phyloP scores from a whole-genome alignment of 2,329 filamentous ascomycete genomes.

The Colletotrichum noveboracense region DNA sequence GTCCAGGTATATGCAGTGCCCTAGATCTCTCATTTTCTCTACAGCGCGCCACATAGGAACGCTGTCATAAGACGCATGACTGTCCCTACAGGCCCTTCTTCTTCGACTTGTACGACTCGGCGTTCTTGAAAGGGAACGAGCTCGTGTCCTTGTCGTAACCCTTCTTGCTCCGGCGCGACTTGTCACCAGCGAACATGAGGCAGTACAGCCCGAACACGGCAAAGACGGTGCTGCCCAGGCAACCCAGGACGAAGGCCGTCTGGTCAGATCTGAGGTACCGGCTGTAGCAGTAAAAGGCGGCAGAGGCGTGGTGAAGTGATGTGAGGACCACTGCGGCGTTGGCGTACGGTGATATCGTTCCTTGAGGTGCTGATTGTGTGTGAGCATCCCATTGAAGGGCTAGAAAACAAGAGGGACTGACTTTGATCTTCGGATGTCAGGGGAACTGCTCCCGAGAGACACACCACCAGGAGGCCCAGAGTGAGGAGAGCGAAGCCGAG shows the following conservation, averaged over 20 bases:
- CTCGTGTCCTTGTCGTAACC: constrained; percentile 44
- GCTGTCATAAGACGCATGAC: neutral
- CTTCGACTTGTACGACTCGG: constrained; percentile 40
- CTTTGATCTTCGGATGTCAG: constrained; percentile 52
- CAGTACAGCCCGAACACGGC: constrained; percentile 56
- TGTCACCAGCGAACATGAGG: constrained; percentile 42
- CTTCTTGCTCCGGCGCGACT: constrained; percentile 39
- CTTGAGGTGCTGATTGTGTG: constrained; percentile 17
- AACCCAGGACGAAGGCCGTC: constrained; percentile 65
- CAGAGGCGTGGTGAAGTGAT: constrained; percentile 66
- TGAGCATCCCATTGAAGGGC: neutral
- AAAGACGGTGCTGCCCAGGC: constrained; percentile 60
- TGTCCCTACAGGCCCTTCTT: constrained; percentile 37
- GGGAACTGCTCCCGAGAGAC: constrained; percentile 75
- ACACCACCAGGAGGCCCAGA: constrained; percentile 66
- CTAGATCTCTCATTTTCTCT: neutral
- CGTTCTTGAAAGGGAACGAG: constrained; percentile 43
- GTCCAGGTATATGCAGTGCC: neutral
- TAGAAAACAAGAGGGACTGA: constrained; percentile 25
- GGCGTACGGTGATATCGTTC: constrained; percentile 65
- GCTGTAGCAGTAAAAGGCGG: constrained; percentile 72
- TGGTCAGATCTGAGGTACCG: constrained; percentile 61
- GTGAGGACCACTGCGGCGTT: constrained; percentile 71
- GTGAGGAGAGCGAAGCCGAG: constrained; percentile 72
- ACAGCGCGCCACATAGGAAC: neutral